Evolutionary conservation across 2,329 filamentous ascomycete genomes (phyloP), one percentile per base, ranked within the genome.

Genomic region (Ophiocordyceps camponoti-floridani): DNA sequence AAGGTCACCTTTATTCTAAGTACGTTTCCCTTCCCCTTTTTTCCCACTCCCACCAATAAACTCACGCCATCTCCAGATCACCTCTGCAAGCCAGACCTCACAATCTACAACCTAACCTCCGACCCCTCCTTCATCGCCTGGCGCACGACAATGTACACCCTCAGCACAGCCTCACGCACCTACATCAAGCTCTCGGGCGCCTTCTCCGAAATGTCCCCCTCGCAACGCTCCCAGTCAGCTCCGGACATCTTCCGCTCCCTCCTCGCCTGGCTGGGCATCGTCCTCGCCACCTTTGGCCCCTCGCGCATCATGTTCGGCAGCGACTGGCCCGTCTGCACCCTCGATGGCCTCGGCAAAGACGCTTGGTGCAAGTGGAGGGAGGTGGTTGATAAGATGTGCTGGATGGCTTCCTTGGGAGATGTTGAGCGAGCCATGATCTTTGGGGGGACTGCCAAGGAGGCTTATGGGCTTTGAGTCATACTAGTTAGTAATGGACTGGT

Each of bases 121-220:
- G 70, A 77, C 54, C 66, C 71, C 1, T 66, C 70, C 26, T 87
- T 82, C 59, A 61, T 72, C 46, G 72, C 73, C 45, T 94, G 85
- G 84, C 75, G 75, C 45, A 68, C 70, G 13, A 70, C 77, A 48
- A 77, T 94, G 56, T 74, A 74, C 53, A 68, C 72, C 9, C 77
- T 93, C 54, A 74, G 79, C 52, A 71, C 71, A 47, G 75, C 74
- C 57, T 64, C 68, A 43, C 72, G 68, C 43, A 77, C 80, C n/a
- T 93, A 82, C 65, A 84, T 95, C 73, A 94, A 95, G 66, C 73
- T 95, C n/a, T 89, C 83, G 0, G 89, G 89, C 8, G 75, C 72
- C 42, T 88, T 95, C 60, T 78, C 82, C 16, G 85, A 94, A 63
- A 78, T 95, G 62, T 71, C 77, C 3, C 67, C 68, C 42, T 60